phyloP scores from a whole-genome alignment of 2,329 filamentous ascomycete species.

The Diplodia corticola region DNA sequence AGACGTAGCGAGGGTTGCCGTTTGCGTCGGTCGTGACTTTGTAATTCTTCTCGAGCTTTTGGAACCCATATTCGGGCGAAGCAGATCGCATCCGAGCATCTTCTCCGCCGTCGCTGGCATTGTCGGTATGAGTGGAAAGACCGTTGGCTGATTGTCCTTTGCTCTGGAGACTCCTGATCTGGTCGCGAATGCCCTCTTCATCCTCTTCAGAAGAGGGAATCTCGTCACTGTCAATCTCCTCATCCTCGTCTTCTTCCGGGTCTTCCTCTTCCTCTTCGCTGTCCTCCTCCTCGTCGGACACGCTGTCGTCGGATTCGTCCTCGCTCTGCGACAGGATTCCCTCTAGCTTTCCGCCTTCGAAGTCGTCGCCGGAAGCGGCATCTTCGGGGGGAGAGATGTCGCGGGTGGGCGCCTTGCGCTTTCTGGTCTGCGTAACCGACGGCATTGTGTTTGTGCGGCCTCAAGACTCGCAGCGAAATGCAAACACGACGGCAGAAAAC shows the following conservation, averaged over 20 bases:
- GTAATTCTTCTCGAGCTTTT: slow-evolving; percentile 51
- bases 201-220: slow-evolving; percentile 41
- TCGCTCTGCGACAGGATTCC: slow-evolving; percentile 46
- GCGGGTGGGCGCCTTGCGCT: slow-evolving; percentile 46
- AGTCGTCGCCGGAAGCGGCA: slow-evolving; percentile 27
- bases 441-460: slow-evolving; percentile 8
- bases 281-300: slow-evolving; percentile 29
- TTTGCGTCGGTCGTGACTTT: slow-evolving; percentile 77
- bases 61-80: slow-evolving; percentile 18
- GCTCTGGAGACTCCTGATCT: slow-evolving; percentile 46
- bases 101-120: slow-evolving; percentile 26
- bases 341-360: slow-evolving; percentile 43
- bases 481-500: not conserved
- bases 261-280: slow-evolving; percentile 32
- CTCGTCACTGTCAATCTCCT: slow-evolving; percentile 44
- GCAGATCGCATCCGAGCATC: slow-evolving; percentile 23
- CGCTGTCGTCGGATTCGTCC: slow-evolving; percentile 38
- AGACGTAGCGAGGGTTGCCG: slow-evolving; percentile 86
- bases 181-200: slow-evolving; percentile 45
- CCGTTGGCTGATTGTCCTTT: slow-evolving; percentile 28
- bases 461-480: not conserved
- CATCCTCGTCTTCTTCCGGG: slow-evolving; percentile 35
- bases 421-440: slow-evolving; percentile 34
- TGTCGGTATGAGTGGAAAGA: slow-evolving; percentile 24
- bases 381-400: slow-evolving; percentile 36